phyloP scores from a whole-genome alignment of 1,139 yeast species.

The Pichia norvegensis region DNA sequence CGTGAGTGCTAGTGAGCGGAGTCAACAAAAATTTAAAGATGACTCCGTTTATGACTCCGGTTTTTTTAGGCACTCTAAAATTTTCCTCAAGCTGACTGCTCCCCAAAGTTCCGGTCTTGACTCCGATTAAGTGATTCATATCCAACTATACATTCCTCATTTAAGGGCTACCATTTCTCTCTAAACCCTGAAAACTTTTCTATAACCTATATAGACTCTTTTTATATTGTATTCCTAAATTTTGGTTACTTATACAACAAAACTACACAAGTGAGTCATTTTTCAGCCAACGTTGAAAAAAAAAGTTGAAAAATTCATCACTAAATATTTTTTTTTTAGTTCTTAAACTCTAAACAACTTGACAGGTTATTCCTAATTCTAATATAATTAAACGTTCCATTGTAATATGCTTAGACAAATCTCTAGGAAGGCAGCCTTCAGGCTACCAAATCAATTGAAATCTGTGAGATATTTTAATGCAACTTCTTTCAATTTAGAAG shows the following conservation, averaged over 20 bases:
- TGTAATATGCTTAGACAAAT: conserved; percentile 15
- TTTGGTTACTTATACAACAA: too few relatives aligned
- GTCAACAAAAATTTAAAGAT: too few relatives aligned
- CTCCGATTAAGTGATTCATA: background rate
- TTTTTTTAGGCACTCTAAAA: background rate
- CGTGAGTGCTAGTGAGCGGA: background rate
- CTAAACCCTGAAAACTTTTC: background rate
- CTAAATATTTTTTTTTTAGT: background rate
- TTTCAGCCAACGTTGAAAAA: background rate
- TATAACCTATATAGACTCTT: background rate
- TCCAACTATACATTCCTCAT: too few relatives aligned
- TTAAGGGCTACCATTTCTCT: background rate
- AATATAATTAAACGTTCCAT: background rate
- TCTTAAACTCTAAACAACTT: too few relatives aligned
- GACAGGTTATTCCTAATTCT: too few relatives aligned
- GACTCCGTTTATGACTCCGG: background rate
- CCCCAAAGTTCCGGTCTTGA: background rate
- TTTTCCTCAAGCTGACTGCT: background rate
- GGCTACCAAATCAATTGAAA: background rate
- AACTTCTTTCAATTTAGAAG: conserved; percentile 16
- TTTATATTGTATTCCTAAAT: too few relatives aligned
- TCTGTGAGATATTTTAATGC: conserved; percentile 16
- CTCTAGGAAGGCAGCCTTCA: conserved; percentile 5
- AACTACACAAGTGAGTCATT: conserved; percentile 6
- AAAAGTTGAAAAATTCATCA: background rate